A percentile compares a stretch with the other conserved stretches of the same genome.
Conservation (phyloP, 2,329 filamentous ascomycete genomes). For the Fusarium dimerum region DNA sequence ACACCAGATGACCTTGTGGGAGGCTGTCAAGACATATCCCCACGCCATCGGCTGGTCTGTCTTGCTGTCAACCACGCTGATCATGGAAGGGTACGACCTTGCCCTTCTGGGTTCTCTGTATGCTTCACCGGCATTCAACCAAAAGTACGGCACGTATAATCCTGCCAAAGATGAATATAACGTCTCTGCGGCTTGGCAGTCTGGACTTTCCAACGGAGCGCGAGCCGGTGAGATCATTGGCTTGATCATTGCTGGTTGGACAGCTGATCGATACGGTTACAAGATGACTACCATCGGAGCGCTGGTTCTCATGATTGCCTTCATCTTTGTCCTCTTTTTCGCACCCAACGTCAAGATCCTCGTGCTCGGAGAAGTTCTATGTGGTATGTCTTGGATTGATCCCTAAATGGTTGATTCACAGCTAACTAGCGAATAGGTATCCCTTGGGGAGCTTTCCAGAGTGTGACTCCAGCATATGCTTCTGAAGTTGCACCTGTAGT, state of each 20-base stretch:
- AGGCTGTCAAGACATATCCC: slow-evolving; percentile 44
- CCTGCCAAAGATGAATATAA: slow-evolving; percentile 41
- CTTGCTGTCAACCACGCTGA: slow-evolving; percentile 46
- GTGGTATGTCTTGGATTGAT: slow-evolving; percentile 24
- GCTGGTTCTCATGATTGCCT: slow-evolving; percentile 47
- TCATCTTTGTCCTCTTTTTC: slow-evolving; percentile 57
- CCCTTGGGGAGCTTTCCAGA: slow-evolving; percentile 55
- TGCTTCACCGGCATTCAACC: slow-evolving; percentile 46
- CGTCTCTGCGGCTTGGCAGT: slow-evolving; percentile 58
- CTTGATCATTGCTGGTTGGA: slow-evolving; percentile 53
- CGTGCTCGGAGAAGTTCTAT: slow-evolving; percentile 50
- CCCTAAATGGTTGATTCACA: not conserved
- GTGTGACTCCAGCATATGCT: slow-evolving; percentile 53
- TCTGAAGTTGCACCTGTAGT: slow-evolving; percentile 52
- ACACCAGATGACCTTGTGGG: slow-evolving; percentile 42
- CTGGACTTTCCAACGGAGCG: slow-evolving; percentile 54
- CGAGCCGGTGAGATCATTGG: slow-evolving; percentile 57
- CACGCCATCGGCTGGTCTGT: slow-evolving; percentile 51
- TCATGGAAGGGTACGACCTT: slow-evolving; percentile 55
- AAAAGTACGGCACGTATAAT: slow-evolving; percentile 46
- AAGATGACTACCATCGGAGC: slow-evolving; percentile 50
- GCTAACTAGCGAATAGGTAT: slow-evolving; percentile 40
- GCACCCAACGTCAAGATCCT: slow-evolving; percentile 48
- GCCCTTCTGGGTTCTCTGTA: slow-evolving; percentile 52
- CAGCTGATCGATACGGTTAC: slow-evolving; percentile 52